Percentiles rank a stretch among this genome's conserved stretches.
Conservation (phyloP, 2,329 filamentous ascomycete species). For the Fusarium fracticaudum region DNA sequence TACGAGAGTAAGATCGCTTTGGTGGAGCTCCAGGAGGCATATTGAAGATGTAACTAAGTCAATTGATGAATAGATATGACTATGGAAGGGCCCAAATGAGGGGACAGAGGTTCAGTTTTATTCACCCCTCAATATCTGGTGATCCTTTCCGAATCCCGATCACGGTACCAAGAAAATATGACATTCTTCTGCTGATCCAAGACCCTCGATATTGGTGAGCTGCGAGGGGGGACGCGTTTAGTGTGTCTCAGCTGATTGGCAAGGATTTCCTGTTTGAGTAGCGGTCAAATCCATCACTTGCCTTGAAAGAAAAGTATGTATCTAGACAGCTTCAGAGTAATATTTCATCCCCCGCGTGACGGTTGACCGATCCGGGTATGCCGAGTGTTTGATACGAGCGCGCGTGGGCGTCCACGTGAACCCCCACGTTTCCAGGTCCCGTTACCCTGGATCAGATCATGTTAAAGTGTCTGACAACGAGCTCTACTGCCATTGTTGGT, state of each 20-base stretch:
- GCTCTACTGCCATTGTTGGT: neutral
- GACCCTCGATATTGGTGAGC: neutral
- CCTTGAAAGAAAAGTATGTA: neutral
- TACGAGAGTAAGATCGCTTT: constrained; percentile 70
- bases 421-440: constrained; percentile 8
- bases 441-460: constrained; percentile 19
- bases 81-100: rapidly evolving
- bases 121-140: neutral
- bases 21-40: constrained; percentile 28
- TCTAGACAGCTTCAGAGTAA: rapidly evolving
- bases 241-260: neutral
- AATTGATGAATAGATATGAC: neutral
- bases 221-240: neutral
- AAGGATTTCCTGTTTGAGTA: neutral
- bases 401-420: constrained; percentile 7
- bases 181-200: neutral
- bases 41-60: neutral
- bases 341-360: constrained; percentile 14
- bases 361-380: constrained; percentile 3
- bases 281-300: neutral
- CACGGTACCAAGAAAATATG: neutral
- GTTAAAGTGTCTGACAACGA: neutral
- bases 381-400: constrained; percentile 5
- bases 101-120: neutral
- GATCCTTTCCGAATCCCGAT: neutral